phyloP scores from a whole-genome alignment of 1,139 yeast genomes.

The Casaregolazyma lundiana region DNA sequence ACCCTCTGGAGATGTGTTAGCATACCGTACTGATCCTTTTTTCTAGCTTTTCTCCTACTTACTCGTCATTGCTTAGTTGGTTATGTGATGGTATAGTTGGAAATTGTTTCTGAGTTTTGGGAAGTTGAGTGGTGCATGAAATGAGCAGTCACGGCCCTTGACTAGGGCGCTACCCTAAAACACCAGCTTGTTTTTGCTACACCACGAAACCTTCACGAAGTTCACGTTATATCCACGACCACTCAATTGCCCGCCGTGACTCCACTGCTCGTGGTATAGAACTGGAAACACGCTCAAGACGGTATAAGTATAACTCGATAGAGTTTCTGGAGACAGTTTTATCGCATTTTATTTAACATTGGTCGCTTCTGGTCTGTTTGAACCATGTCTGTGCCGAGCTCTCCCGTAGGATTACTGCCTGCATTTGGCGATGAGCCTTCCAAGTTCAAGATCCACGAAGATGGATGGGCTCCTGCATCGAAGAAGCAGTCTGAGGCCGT shows the following conservation, averaged over 20 bases:
- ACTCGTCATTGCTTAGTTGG: conserved; percentile 14
- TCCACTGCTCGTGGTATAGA: too few species aligned
- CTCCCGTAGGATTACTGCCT: conserved; percentile 17
- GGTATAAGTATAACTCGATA: background rate
- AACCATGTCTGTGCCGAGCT: conserved; percentile 9
- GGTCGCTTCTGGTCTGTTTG: background rate
- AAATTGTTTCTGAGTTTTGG: conserved; percentile 7
- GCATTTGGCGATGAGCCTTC: conserved; percentile 17
- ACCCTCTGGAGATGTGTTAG: conserved; percentile 52
- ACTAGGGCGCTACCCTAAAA: background rate
- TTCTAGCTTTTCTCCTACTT: conserved; percentile 4
- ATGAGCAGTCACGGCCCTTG: conserved; percentile 10
- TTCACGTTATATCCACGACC: conserved; percentile 1
- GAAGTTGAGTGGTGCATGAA: background rate
- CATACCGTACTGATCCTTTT: background rate
- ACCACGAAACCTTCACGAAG: conserved; percentile 1
- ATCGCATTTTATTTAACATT: background rate
- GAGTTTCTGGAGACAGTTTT: background rate
- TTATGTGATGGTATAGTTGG: conserved; percentile 5
- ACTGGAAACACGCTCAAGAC: too few species aligned
- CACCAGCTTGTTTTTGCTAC: background rate
- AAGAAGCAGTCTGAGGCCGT: conserved; percentile 6
- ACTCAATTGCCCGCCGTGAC: too few species aligned
- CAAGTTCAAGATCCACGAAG: conserved; percentile 18
- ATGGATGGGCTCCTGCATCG: conserved; percentile 13